Base-by-base conservation (phyloP, 2,329 filamentous ascomycete genomes). In the Ophiostoma populinum region DNA sequence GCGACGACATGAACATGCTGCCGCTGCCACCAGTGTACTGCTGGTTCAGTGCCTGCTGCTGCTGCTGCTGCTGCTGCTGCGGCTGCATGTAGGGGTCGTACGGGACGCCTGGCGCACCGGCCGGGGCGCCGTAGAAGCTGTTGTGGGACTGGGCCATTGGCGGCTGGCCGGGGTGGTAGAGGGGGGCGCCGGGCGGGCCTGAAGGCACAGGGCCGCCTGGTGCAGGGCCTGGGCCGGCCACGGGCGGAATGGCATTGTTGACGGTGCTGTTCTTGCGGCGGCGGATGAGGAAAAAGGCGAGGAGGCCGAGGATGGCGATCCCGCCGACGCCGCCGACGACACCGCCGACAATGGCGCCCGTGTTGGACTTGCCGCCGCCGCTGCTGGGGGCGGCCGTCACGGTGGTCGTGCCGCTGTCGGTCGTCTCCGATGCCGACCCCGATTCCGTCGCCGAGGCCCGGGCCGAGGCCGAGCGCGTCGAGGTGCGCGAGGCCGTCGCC, bases 241-340 rank as follows among this genome's bases (percentile, higher is more conserved):
- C 24, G 8, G 13, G 33, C 6, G 10, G 15, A 13, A 10, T 12
- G 15, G 8, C 19, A 17, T 6, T 10, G 17, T 38, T 20, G 32
- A 11, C 39, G 26, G 48, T 46, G 28, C 41, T 46, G 25, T 42
- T 46, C 31, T 45, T 42, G 21, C 13, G 17, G 33, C 16, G 35
- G 25, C 51, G 52, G 24, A 49, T 32, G n/a, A 56, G 21, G 33
- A 49, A 45, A 36, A 51, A 48, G 39, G 45, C 43, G 26, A 41
- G 49, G n/a, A 50, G 29, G 12, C 37, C 51, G 17, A 55, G 30
- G n/a, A 45, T 46, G 18, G 38, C 49, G 1, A 51, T 30, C 12
- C 46, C 52, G 37, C 46, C 51, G 3, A 55, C 47, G 7, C 49
- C 52, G 24, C 52, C 52, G 3, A 44, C 39, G 11, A 44, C 42